Conservation (phyloP, 192 early-diverging fungal genomes). For the Chytriomyces sp. region DNA sequence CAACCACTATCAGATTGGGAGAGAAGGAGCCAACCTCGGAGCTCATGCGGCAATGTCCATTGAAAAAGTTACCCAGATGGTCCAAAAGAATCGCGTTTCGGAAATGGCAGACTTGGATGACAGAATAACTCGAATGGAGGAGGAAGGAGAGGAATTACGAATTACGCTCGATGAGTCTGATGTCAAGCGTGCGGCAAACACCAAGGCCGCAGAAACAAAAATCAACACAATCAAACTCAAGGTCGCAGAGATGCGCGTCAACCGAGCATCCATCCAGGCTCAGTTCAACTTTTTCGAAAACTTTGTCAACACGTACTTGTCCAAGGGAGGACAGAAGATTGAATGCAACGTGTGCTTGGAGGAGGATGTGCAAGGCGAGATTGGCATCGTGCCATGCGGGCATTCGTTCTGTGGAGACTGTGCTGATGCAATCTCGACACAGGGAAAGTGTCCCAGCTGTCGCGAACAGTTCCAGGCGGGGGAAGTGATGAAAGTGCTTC, state of each 20-base stretch:
- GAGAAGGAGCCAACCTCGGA: background rate
- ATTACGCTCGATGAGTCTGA: background rate
- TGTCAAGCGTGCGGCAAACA: background rate
- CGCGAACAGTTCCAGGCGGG: background rate
- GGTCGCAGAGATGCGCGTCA: background rate
- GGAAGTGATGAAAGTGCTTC: background rate
- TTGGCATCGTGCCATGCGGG: conserved; percentile 16
- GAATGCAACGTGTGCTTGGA: conserved; percentile 17
- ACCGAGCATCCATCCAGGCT: background rate
- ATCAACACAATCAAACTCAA: too few relatives aligned
- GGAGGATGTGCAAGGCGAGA: background rate
- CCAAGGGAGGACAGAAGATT: background rate
- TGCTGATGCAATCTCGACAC: background rate
- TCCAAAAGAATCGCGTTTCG: conserved; percentile 3
- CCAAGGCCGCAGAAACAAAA: background rate
- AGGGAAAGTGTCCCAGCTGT: conserved; percentile 10
- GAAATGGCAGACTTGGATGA: background rate
- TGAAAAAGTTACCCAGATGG: conserved; percentile 20
- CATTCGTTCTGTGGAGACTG: conserved; percentile 21
- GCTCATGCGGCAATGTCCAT: background rate
- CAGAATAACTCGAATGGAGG: too few relatives aligned
- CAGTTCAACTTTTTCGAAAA: conserved; percentile 21
- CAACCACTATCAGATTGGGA: conserved; percentile 26
- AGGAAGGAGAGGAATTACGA: background rate
- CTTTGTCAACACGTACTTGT: conserved; percentile 8